Percentiles rank a stretch among this genome's conserved stretches.
Conservation (phyloP, 2,329 filamentous ascomycete genomes). For the Trichoderma citrinoviride region DNA sequence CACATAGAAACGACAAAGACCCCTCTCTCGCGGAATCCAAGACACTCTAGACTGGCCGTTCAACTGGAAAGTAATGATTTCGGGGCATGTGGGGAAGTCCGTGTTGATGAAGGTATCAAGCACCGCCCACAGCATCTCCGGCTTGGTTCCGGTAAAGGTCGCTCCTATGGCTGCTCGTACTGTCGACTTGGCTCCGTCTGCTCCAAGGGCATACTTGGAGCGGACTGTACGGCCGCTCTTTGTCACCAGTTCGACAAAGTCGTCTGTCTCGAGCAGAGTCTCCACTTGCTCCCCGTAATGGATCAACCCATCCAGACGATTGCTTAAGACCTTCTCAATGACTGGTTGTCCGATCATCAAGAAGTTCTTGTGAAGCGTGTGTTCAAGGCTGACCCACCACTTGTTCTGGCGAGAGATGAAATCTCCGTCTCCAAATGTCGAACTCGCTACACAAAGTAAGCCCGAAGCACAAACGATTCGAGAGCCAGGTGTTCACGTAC, state of each 20-base stretch:
- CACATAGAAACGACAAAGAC: conserved; percentile 47
- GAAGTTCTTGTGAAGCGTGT: conserved; percentile 47
- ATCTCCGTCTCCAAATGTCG: conserved; percentile 45
- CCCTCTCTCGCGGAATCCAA: conserved; percentile 49
- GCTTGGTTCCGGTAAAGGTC: conserved; percentile 45
- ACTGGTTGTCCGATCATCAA: conserved; percentile 51
- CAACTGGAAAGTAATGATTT: conserved; percentile 49
- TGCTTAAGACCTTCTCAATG: conserved; percentile 42
- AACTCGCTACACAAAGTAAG: conserved; percentile 39
- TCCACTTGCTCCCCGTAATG: conserved; percentile 40
- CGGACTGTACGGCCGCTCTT: conserved; percentile 33
- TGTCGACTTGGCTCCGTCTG: conserved; percentile 51
- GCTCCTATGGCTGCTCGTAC: conserved; percentile 43
- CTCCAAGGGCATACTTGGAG: conserved; percentile 47
- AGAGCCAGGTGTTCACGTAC: conserved; percentile 32
- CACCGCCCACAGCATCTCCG: conserved; percentile 50
- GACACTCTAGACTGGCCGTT: conserved; percentile 46
- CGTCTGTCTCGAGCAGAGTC: conserved; percentile 55
- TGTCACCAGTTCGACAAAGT: conserved; percentile 43
- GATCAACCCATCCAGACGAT: conserved; percentile 35
- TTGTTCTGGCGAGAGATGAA: conserved; percentile 48
- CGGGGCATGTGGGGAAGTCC: conserved; percentile 44
- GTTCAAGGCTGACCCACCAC: conserved; percentile 48
- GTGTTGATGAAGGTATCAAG: conserved; percentile 50
- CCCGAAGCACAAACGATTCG: background rate